Percentiles rank a stretch among this genome's conserved stretches.
phyloP scores from a whole-genome alignment of 2,329 filamentous ascomycete genomes.

The Epichloe gansuensis region DNA sequence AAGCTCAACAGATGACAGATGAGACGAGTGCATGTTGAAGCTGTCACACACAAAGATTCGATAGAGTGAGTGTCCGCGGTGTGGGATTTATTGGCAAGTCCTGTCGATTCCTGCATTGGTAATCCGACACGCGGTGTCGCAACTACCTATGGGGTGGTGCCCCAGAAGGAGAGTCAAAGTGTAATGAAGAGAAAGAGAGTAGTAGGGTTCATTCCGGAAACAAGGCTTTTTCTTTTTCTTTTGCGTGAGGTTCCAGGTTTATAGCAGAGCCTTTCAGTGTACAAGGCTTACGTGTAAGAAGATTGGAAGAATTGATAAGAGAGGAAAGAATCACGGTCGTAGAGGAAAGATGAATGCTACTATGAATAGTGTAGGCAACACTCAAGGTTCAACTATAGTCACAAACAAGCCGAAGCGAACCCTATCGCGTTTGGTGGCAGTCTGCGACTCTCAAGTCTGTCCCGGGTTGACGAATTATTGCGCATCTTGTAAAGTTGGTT shows the following conservation, averaged over 20 bases:
- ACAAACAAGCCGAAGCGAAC: no score
- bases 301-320: no score
- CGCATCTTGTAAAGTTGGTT: no score
- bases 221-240: slow-evolving; percentile 27
- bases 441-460: not conserved
- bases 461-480: no score
- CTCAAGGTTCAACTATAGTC: no score
- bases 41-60: not conserved
- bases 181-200: slow-evolving; percentile 30
- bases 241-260: slow-evolving; percentile 27
- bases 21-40: not conserved
- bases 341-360: no score
- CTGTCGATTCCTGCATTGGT: not conserved
- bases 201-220: slow-evolving; percentile 29
- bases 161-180: slow-evolving; percentile 31
- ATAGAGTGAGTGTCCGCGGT: not conserved
- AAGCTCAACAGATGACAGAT: not conserved
- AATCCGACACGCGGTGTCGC: not conserved
- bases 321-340: no score
- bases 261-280: slow-evolving; percentile 14
- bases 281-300: no score
- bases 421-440: no score
- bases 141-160: not conserved
- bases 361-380: no score
- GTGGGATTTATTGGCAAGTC: not conserved